Evolutionary conservation across 345 rosid genomes (phyloP).

Genomic region (Aquilaria yunnanensis): DNA sequence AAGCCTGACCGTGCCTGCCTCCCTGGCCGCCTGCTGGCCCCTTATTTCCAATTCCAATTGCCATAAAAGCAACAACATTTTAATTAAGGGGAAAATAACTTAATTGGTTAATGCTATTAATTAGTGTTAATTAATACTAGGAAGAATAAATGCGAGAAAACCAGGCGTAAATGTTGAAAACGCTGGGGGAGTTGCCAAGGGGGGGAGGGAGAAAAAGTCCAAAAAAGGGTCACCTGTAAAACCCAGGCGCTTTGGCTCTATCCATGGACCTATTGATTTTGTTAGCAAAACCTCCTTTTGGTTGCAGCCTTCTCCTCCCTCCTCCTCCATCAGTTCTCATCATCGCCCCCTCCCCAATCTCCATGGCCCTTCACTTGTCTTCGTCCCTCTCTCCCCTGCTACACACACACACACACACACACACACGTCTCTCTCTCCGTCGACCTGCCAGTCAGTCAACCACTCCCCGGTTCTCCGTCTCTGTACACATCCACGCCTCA

Average conservation of each 20-base stretch:
- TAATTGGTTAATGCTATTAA: too few species aligned
- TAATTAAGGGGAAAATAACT: too few species aligned
- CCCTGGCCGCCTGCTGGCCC: background rate
- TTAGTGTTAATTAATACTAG: too few species aligned
- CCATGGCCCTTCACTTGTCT: slow-evolving; percentile 9
- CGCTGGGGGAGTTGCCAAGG: too few species aligned
- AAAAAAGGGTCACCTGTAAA: slow-evolving; percentile 19
- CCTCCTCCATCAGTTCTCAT: background rate
- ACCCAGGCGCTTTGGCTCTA: slow-evolving; percentile 28
- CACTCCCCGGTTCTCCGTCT: too few species aligned
- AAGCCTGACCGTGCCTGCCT: background rate
- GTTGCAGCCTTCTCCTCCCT: slow-evolving; percentile 15
- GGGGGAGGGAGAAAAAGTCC: slow-evolving; percentile 12
- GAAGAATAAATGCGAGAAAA: too few species aligned
- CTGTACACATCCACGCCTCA: too few species aligned
- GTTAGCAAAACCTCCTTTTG: background rate
- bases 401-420: background rate
- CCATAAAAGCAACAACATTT: background rate
- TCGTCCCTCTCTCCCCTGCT: background rate
- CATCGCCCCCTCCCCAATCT: slow-evolving; percentile 6
- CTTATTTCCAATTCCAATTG: background rate
- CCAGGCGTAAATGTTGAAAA: too few species aligned
- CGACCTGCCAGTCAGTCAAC: too few species aligned
- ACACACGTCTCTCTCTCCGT: too few species aligned
- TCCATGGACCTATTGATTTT: slow-evolving; percentile 16